Evolutionary conservation across 129 eudicot genomes (phyloP), one percentile per base, ranked within the genome.

Genomic region (Pseudognaphalium luteoalbum): DNA sequence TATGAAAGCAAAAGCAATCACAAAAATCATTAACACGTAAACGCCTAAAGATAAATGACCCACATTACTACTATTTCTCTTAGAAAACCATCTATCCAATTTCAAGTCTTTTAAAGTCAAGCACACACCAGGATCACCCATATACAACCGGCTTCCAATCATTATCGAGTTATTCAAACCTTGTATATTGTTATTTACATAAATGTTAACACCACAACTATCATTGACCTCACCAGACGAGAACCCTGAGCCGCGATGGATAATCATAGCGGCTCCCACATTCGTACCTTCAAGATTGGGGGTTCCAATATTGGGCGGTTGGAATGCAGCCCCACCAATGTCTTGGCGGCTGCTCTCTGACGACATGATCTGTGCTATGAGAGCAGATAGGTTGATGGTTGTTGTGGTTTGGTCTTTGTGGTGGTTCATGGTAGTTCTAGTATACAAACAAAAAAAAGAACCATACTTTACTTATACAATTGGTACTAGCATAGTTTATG

Each of bases 161-260:
- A 91, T 69, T 29, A 88, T 63, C 5, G 95, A 91, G 87, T 91
- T 88, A 74, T 85, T 88, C 33, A 85, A 84, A 16, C 97, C 97
- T 25, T 88, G 91, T 15, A 86, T 65, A 57, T 88, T 89, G 82
- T 86, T 91, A 78, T 81, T 86, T 54, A 91, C 80, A 65, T 88
- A 91, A 33, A 91, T 88, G 78, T 91, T 86, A 75, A 88, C 57
- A 70, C 85, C 85, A 59, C 89, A 83, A 68, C 83, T 33, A 3
- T 89, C 92, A 10, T 75, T 78, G 7, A 73, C 41, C 72, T 83
- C 88, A 19, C 80, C 85, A 4, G 81, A 62, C 4, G 76, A 68
- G 8, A 71, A 5, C 68, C 79, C 75, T 0, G 72, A 60, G 58
- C 76, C 81, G 14, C 78, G 75, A 7, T 86, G 66, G 15, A 70